Evolutionary conservation across 805 yeast genomes (phyloP).

Genomic region (Nakazawaea sp.): DNA sequence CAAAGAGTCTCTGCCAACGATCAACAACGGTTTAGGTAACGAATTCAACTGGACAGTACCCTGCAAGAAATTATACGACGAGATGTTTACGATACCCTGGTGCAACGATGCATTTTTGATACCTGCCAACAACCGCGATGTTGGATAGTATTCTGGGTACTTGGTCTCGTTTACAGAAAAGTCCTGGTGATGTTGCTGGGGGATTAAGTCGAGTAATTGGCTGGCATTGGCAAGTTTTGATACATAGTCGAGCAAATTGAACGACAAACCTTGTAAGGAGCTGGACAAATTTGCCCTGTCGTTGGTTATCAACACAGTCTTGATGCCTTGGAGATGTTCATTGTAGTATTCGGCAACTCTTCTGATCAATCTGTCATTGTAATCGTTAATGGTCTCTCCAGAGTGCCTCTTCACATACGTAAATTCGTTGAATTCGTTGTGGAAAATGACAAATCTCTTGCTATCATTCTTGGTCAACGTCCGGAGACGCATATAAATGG

Average conservation of each 20-base stretch:
- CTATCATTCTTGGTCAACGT: slow-evolving; percentile 66
- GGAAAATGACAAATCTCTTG: slow-evolving; percentile 85
- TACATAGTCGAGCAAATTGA: slow-evolving; percentile 63
- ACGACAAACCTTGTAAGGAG: slow-evolving; percentile 47
- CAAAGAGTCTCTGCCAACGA: slow-evolving; percentile 76
- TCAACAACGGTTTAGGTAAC: slow-evolving; percentile 73
- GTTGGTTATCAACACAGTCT: slow-evolving; percentile 61
- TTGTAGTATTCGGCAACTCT: slow-evolving; percentile 66
- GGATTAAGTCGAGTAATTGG: slow-evolving; percentile 74
- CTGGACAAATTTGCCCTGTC: slow-evolving; percentile 60
- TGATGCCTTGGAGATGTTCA: slow-evolving; percentile 50
- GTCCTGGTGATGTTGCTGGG: slow-evolving; percentile 32
- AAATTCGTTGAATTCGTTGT: slow-evolving; percentile 78
- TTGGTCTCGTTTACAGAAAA: slow-evolving; percentile 41
- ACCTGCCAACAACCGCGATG: slow-evolving; percentile 86
- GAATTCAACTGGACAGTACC: slow-evolving; percentile 70
- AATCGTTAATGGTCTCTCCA: slow-evolving; percentile 76
- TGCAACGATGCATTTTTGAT: slow-evolving; percentile 77
- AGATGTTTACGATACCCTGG: slow-evolving; percentile 77
- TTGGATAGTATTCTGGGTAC: slow-evolving; percentile 73
- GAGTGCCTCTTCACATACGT: slow-evolving; percentile 59
- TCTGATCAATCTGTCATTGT: slow-evolving; percentile 88
- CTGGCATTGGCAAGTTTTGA: slow-evolving; percentile 61
- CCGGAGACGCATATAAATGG: slow-evolving; percentile 81
- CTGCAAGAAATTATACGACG: slow-evolving; percentile 83